A percentile compares a stretch with the other conserved stretches of the same genome.
These are phyloP conservation scores for Paramyrothecium roridum DNA, from an alignment of 2,329 filamentous ascomycete species.

Conservation along the genomic window DNA sequence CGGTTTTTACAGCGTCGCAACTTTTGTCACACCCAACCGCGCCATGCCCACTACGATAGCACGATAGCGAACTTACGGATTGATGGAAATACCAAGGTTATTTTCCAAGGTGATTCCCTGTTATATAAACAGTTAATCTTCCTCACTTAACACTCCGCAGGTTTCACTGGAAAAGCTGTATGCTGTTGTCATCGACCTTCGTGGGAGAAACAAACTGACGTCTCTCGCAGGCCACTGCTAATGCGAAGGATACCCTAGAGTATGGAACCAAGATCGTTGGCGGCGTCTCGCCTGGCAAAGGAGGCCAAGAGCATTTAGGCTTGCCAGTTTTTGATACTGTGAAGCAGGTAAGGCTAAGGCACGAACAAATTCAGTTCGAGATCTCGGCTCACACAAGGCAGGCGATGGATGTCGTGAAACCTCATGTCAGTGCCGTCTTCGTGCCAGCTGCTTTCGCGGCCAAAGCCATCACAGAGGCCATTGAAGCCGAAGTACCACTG, in stretches of 20 bases:
- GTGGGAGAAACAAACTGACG: neutral
- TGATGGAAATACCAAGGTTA: constrained; percentile 23
- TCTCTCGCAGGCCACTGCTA: constrained; percentile 27
- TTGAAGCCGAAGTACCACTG: constrained; percentile 74
- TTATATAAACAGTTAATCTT: neutral
- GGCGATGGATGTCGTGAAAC: constrained; percentile 34
- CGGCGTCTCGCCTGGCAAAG: constrained; percentile 34
- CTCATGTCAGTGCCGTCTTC: constrained; percentile 71
- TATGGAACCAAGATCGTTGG: constrained; percentile 36
- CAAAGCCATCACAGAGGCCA: constrained; percentile 67
- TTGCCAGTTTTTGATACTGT: constrained; percentile 33
- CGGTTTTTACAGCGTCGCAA: neutral
- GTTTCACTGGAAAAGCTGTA: constrained; percentile 36
- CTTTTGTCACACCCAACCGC: neutral
- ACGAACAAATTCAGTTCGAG: neutral
- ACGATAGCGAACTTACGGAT: constrained; percentile 27
- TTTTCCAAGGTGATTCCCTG: constrained; percentile 26
- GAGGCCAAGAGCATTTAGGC: constrained; percentile 25
- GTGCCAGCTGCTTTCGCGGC: constrained; percentile 66
- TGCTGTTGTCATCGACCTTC: neutral
- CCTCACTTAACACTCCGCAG: constrained; percentile 10
- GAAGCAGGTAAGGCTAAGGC: constrained; percentile 17
- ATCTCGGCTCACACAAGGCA: constrained; percentile 6
- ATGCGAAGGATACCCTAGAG: constrained; percentile 32
- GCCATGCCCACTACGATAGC: constrained; percentile 14